Evolutionary conservation across 75 land plant genomes (phyloP), one percentile per base, ranked within the genome.

Genomic region (Larix kaempferi): DNA sequence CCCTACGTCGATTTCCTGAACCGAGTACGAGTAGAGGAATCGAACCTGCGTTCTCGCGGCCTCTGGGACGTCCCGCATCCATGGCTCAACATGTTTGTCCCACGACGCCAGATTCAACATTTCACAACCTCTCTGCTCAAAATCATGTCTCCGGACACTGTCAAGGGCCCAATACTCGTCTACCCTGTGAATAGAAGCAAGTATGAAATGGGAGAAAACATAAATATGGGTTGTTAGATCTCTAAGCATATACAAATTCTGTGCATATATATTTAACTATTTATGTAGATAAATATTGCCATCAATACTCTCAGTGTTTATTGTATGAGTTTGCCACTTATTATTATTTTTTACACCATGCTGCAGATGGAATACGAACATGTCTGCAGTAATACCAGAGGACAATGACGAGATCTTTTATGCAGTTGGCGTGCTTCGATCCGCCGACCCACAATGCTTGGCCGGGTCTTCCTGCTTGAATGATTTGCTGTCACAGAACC

Each of bases 21-120:
- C 61, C 76, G 94, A 52, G 92, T 90, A 1, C 81, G 80, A 58
- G 72, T 44, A 13, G 92, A 84, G 59, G 94, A 92, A 78, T 3
- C 75, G 75, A 76, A 77, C 41, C 86, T 92, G 56, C 54, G 91
- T 63, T 88, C 86, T 5, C 77, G 33, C 2, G 78, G 80, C 27
- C 57, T 79, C 14, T 92, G 94, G 92, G 88, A 92, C 5, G 93
- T 90, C 17, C 93, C 94, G 29, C 94, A 92, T 74, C 94, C 94
- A 55, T 92, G 94, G 94, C 76, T 92, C 0, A 86, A 84, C 61
- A 77, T 92, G 41, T 90, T 86, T 66, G 82, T 92, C 7, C 92
- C 94, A 6, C 80, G 66, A 57, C 77, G 84, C 59, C 62, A 77
- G 8, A 88, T 90, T 25, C 85, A 26, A 73, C 78, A 74, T 21